Base-by-base conservation (phyloP, 345 rosid species). In the Euclidium syriacum region DNA sequence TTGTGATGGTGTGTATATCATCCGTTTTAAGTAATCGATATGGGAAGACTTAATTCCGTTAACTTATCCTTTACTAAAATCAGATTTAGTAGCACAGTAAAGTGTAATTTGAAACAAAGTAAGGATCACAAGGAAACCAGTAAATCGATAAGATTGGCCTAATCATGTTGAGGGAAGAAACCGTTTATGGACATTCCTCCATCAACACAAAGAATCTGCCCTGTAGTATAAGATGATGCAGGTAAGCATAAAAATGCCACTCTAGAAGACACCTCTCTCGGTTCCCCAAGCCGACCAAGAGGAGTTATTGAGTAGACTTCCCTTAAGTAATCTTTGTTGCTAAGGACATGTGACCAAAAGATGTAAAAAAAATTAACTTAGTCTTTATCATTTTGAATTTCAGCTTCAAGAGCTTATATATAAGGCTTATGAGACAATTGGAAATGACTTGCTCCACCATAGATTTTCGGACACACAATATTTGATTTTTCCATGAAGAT, bases 381-480 rank as follows among this genome's bases (percentile, higher is more conserved):
- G 0, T 30, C 34, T n/a, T 47, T n/a, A 20, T 59, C 17, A 30
- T 32, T 34, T 14, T 25, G 5, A 33, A 5, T n/a, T 29, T 61
- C 55, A 19, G 56, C 33, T 49, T 8, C 29, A 60, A 1, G n/a
- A n/a, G 26, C 26, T 23, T 6, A n/a, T n/a, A 61, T 30, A 12
- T n/a, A 35, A 17, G 9, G 30, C 12, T 48, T 27, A 20, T 40
- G 39, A 29, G 14, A 48, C 17, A 18, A 23, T n/a, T n/a, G n/a
- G n/a, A n/a, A n/a, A n/a, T 77, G 84, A 90, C 95, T 41, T 75
- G 86, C 51, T 85, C 88, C 69, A 86, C 88, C 91, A 90, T 78
- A 26, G 90, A 78, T 35, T n/a, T n/a, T n/a, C n/a, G n/a, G n/a
- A n/a, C n/a, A n/a, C n/a, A n/a, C n/a, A n/a, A n/a, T n/a, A n/a